Conservation (phyloP, 2,329 filamentous ascomycete species). For the Aspergillus quadricinctus region DNA sequence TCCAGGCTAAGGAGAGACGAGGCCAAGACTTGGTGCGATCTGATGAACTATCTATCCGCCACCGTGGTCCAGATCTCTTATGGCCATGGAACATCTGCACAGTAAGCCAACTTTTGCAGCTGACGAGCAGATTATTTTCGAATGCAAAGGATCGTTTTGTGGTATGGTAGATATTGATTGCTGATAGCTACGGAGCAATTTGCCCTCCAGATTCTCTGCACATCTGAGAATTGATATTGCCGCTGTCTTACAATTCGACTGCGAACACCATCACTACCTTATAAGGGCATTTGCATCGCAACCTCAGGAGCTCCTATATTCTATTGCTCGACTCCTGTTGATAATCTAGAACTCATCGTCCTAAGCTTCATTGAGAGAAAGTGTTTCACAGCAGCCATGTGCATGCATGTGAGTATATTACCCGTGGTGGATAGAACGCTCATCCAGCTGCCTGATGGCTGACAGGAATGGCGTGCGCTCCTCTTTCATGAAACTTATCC, state of each 20-base stretch:
- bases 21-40: background rate
- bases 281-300: background rate
- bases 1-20: background rate
- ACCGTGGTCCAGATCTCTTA: slow-evolving; percentile 7
- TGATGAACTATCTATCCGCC: background rate
- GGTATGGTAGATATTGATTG: background rate
- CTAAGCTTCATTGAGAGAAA: background rate
- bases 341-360: background rate
- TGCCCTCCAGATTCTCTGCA: background rate
- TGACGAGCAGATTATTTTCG: background rate
- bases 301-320: background rate
- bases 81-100: slow-evolving; percentile 5
- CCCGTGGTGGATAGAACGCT: background rate
- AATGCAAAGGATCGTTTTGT: background rate
- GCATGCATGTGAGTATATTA: background rate
- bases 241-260: background rate
- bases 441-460: background rate
- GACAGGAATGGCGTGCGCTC: background rate
- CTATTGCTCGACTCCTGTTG: background rate
- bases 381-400: background rate
- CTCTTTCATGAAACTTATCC: background rate
- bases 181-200: background rate
- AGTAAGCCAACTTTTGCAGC: background rate
- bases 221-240: background rate
- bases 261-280: background rate